phyloP scores from a whole-genome alignment of 805 yeast species.

The Saccharomyces paradoxus region DNA sequence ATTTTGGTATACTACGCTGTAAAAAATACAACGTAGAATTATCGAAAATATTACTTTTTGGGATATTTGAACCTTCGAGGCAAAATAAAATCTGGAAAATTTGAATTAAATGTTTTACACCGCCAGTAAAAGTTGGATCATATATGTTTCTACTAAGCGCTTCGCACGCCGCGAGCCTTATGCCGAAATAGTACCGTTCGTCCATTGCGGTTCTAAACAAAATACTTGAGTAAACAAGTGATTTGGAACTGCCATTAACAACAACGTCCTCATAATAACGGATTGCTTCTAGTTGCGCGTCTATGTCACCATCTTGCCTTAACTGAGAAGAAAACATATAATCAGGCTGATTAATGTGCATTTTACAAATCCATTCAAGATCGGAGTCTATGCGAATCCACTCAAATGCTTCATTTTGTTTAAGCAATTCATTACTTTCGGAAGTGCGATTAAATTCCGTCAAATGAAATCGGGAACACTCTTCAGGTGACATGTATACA shows the following conservation, averaged over 20 bases:
- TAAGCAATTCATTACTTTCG: conserved; percentile 26
- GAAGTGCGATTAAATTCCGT: conserved; percentile 56
- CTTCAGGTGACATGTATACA: conserved; percentile 52
- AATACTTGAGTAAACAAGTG: conserved; percentile 61
- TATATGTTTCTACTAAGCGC: conserved; percentile 68
- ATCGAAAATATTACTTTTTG: conserved; percentile 73
- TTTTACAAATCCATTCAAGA: conserved; percentile 87
- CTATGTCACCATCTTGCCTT: conserved; percentile 91
- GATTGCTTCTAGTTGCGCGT: conserved; percentile 85
- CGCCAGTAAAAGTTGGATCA: conserved; percentile 32
- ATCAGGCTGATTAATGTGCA: conserved; percentile 80
- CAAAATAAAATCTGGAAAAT: conserved; percentile 68
- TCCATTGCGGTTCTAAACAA: conserved; percentile 78
- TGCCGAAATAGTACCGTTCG: conserved; percentile 76
- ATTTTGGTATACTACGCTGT: conserved; percentile 57
- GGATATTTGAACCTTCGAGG: conserved; percentile 56
- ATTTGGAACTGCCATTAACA: conserved; percentile 41
- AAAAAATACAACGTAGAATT: conserved; percentile 62
- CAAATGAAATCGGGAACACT: conserved; percentile 62
- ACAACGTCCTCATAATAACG: conserved; percentile 52
- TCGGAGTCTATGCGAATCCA: conserved; percentile 98
- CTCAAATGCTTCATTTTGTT: conserved; percentile 76
- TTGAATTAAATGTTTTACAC: conserved; percentile 61
- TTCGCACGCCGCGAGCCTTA: conserved; percentile 76
- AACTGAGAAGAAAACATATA: conserved; percentile 91